Percentiles rank a stretch among this genome's conserved stretches.
Conservation (phyloP, 768 basidiomycete species). For the Rhodotorula babjevae region DNA sequence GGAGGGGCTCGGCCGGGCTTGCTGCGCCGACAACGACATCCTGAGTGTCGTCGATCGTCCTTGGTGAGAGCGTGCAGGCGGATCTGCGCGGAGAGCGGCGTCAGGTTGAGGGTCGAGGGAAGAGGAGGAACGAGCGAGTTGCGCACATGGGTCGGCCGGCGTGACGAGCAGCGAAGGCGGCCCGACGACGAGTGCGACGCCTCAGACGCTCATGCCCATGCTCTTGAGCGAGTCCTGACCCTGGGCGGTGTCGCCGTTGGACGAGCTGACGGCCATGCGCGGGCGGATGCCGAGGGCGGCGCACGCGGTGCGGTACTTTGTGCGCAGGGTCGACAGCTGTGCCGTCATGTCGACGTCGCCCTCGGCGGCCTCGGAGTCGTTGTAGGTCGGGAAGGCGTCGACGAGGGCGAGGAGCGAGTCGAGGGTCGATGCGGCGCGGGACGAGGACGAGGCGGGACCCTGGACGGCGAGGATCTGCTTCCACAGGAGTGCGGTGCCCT, state of each 20-base stretch:
- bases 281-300: constrained; percentile 69
- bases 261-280: constrained; percentile 34
- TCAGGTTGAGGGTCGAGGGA: too few species aligned
- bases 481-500: constrained; percentile 78
- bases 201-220: not conserved
- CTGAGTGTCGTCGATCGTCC: too few species aligned
- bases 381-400: constrained; percentile 67
- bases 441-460: constrained; percentile 33
- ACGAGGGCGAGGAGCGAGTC: constrained; percentile 67
- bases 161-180: too few species aligned
- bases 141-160: too few species aligned
- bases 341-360: constrained; percentile 60
- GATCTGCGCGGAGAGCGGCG: too few species aligned
- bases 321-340: constrained; percentile 76
- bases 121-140: too few species aligned
- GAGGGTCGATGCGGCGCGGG: constrained; percentile 58
- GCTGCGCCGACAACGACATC: too few species aligned
- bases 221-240: not conserved
- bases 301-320: constrained; percentile 80
- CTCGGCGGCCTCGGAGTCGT: constrained; percentile 54
- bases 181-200: too few species aligned
- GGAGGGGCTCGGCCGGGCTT: too few species aligned
- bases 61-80: too few species aligned
- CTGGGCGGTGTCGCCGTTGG: not conserved
- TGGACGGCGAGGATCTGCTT: constrained; percentile 51